phyloP scores from a whole-genome alignment of 2,329 filamentous ascomycete species.

The Stagonosporopsis cucurbitacearum region DNA sequence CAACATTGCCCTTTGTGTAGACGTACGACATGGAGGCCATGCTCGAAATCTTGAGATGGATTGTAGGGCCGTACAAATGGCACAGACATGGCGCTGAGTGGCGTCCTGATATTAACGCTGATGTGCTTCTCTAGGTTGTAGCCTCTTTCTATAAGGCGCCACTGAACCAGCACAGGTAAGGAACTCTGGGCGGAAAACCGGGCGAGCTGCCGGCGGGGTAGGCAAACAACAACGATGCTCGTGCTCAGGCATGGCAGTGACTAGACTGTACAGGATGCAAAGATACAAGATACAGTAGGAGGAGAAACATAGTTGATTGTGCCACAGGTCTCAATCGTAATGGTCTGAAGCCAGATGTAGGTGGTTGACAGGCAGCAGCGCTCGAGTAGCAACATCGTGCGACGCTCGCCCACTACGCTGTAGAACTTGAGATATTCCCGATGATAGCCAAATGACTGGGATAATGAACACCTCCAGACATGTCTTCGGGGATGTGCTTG shows the following conservation, averaged over 20 bases:
- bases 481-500: no score
- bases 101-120: neutral
- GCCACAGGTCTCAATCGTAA: neutral
- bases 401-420: neutral
- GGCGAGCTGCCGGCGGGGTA: neutral
- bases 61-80: constrained; percentile 31
- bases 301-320: neutral
- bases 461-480: no score
- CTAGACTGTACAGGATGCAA: no score
- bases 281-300: no score
- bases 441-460: no score
- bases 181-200: neutral
- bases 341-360: neutral
- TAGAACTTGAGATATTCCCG: no score
- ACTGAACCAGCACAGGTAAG: neutral
- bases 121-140: neutral
- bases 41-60: constrained; percentile 22
- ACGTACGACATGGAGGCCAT: constrained; percentile 28
- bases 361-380: neutral
- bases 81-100: constrained; percentile 8
- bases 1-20: neutral
- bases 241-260: neutral
- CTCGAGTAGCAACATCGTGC: neutral
- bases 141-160: neutral
- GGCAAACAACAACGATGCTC: neutral